phyloP scores from a whole-genome alignment of 2,329 filamentous ascomycete species.

The Trichoderma sp. region DNA sequence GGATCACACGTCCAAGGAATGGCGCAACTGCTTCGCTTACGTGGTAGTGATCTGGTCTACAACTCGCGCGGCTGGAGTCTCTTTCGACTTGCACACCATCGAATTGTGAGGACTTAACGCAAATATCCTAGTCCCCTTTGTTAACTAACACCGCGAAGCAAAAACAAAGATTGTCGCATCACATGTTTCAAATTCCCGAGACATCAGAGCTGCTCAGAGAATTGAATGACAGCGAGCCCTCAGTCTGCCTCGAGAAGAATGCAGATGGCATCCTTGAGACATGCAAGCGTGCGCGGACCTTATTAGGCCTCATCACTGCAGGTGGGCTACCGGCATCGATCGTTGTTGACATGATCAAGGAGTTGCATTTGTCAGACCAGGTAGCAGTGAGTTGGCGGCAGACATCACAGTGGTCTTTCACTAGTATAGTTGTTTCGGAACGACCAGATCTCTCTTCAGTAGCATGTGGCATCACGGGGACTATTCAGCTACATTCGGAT shows the following conservation, averaged over 20 bases:
- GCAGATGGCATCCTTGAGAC: slow-evolving; percentile 33
- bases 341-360: slow-evolving; percentile 34
- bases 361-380: slow-evolving; percentile 38
- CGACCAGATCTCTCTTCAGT: slow-evolving; percentile 13
- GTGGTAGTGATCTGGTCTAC: slow-evolving; percentile 40
- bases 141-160: background rate
- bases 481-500: slow-evolving; percentile 41
- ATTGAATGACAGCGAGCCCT: slow-evolving; percentile 34
- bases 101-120: slow-evolving; percentile 31
- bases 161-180: background rate
- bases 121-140: background rate
- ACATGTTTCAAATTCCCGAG: slow-evolving; percentile 35
- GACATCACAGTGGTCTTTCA: slow-evolving; percentile 39
- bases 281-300: slow-evolving; percentile 35
- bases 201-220: slow-evolving; percentile 36
- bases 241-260: slow-evolving; percentile 36
- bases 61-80: slow-evolving; percentile 43
- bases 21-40: slow-evolving; percentile 43
- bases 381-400: slow-evolving; percentile 37
- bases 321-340: background rate
- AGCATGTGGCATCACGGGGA: background rate
- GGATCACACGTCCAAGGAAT: slow-evolving; percentile 44
- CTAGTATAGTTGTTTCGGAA: slow-evolving; percentile 25
- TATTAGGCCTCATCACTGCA: background rate
- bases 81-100: slow-evolving; percentile 44